Evolutionary conservation across 2,329 filamentous ascomycete genomes (phyloP), one percentile per base, ranked within the genome.

Genomic region (Metarhizium brunneum): DNA sequence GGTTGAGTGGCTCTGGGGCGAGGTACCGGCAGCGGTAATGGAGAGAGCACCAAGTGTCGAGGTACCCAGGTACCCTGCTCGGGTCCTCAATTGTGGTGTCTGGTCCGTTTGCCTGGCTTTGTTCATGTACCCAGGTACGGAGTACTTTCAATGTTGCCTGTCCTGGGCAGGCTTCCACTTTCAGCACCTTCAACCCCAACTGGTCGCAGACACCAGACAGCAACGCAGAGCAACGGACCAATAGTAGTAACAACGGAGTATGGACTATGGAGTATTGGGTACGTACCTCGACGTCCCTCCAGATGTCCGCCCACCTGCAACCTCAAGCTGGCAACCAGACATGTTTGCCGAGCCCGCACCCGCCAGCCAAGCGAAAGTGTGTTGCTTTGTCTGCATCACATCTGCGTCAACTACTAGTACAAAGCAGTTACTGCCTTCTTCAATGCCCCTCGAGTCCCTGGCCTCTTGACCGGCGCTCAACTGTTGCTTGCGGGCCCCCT

Each of bases 21-120:
- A 54, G 57, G 57, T 57, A 51, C 56, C 55, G 54, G 45, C 51
- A 45, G 50, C 52, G 50, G 55, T 57, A 58, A 5, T 16, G 38
- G 38, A 11, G 38, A 40, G 10, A 11, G 38, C 25, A 25, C 25
- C 25, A 25, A 25, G 4, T 4, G 1, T 2, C 32, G 7, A 35
- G 32, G 32, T 35, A 35, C 32, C 32, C 6, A 35, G 10, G 32
- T 11, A 35, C 32, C 25, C 10, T 35, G 32, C 32, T 35, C 32
- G 10, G 32, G 32, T 35, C 32, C 32, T 35, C 32, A 35, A 35
- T 35, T 35, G 25, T 25, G 25, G 25, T 25, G 25, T 25, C 25
- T 25, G 25, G 25, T 25, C 25, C 25, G 25, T 25, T 25, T 25
- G 25, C 3, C 25, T 25, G 25, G 25, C 8, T 36, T 13, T 36